phyloP scores from a whole-genome alignment of 306 rosid species.

The Potentilla sterilis region DNA sequence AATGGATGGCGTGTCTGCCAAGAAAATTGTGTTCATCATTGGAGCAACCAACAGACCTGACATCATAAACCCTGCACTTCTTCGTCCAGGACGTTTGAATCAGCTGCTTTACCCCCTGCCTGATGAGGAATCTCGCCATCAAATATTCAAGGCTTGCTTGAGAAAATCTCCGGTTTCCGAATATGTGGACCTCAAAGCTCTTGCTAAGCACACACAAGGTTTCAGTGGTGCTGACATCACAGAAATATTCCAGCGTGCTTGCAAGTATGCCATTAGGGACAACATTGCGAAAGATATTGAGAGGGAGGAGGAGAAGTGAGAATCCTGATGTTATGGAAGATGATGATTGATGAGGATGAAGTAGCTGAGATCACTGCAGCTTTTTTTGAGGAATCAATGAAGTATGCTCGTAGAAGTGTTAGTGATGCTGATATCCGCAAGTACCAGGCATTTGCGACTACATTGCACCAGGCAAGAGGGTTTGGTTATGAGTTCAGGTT shows the following conservation, averaged over 20 bases:
- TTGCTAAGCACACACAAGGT: constrained; percentile 28
- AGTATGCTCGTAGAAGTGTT: constrained; percentile 34
- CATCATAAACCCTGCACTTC: constrained; percentile 49
- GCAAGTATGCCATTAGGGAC: constrained; percentile 38
- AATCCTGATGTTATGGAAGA: constrained; percentile 29
- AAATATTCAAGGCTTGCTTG: constrained; percentile 35
- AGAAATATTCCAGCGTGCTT: constrained; percentile 36
- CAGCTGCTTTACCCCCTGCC: constrained; percentile 36
- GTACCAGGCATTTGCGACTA: constrained; percentile 30
- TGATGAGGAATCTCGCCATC: constrained; percentile 30
- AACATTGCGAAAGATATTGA: constrained; percentile 31
- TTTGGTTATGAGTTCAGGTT: constrained; percentile 24
- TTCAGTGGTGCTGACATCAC: constrained; percentile 39
- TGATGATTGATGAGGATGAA: constrained; percentile 32
- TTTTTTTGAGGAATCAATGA: constrained; percentile 34
- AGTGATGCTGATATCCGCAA: constrained; percentile 25
- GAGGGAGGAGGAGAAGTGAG: constrained; percentile 30
- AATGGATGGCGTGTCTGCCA: constrained; percentile 35
- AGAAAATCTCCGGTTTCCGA: constrained; percentile 33
- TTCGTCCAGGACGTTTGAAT: constrained; percentile 48
- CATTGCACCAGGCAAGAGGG: constrained; percentile 33
- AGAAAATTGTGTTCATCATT: constrained; percentile 35
- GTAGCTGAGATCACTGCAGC: constrained; percentile 28
- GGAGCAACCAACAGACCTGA: constrained; percentile 52
- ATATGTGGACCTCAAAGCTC: constrained; percentile 32